Evolutionary conservation across 768 basidiomycete species (phyloP), one percentile per base, ranked within the genome.

Genomic region (Rhizopogon vinicolor): DNA sequence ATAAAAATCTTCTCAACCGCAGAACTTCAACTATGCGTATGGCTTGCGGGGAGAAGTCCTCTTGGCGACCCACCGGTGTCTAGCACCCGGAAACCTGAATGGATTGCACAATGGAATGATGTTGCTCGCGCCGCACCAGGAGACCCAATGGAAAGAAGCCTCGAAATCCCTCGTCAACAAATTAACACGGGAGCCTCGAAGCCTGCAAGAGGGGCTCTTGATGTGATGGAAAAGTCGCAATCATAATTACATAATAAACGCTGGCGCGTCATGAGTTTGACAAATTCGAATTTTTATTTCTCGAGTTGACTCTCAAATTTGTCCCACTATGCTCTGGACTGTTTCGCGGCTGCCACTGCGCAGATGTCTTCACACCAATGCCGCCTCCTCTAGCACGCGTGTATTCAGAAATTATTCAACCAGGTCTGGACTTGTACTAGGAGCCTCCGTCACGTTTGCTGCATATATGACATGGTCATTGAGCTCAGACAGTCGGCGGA

Each of bases 331-430:
- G 84, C 75, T 86, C 62, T 72, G 79, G 59, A 75, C 78, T 57
- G 68, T 83, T 16, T 70, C 80, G 62, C 80, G 77, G 72, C 70
- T 80, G 52, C 74, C 83, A 19, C 66, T 85, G 7, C 77, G 78
- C 56, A 74, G 82, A 65, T 75, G 75, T 52, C 43, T 86, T 16
- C 81, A 85, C 60, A 82, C 84, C 19, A 65, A 66, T 41, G 61
- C 59, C 51, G 53, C 64, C 6, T 50, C 60, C 13, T 63, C 65
- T 37, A 69, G 52, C 53, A 7, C 64, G 58, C 41, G 52, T 48
- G 42, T 19, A 31, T 62, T 65, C 59, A 5, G 59, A 44, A 67
- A 65, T 52, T 45, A 71, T 72, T 55, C 35, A 70, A 56, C 58
- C 45, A 65, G 60, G 31, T 54, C 66, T 10, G 60, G 65, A 55